Conservation (phyloP, 176 grass and related monocot species). For the Ananas comosus region DNA sequence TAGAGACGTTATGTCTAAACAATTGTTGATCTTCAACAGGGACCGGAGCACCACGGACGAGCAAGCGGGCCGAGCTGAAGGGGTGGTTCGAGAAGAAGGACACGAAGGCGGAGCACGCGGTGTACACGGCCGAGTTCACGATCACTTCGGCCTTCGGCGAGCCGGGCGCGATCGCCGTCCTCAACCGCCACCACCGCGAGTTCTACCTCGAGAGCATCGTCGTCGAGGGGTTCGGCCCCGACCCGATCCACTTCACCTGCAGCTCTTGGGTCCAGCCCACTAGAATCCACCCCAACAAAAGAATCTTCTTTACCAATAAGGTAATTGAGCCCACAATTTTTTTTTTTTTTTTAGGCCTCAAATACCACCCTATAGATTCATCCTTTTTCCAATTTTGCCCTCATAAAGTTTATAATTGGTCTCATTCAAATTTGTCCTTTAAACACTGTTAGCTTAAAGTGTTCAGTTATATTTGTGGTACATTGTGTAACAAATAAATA, state of each 20-base stretch:
- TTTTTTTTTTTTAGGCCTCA: not conserved
- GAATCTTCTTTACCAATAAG: constrained; percentile 81
- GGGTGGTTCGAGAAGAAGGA: constrained; percentile 93
- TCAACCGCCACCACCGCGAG: constrained; percentile 66
- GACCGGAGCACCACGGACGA: constrained; percentile 39
- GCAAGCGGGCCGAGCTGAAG: constrained; percentile 37
- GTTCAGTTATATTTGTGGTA: too few relatives aligned
- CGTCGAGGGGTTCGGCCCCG: constrained; percentile 61
- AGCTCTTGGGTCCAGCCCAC: constrained; percentile 68
- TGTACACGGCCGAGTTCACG: constrained; percentile 76
- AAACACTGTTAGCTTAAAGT: not conserved
- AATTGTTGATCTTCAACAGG: constrained; percentile 14
- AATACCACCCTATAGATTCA: too few relatives aligned
- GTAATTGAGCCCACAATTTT: not conserved
- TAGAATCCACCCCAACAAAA: constrained; percentile 21
- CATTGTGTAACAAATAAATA: too few relatives aligned
- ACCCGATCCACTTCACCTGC: constrained; percentile 62
- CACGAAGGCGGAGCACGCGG: constrained; percentile 55
- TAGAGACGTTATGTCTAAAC: not conserved
- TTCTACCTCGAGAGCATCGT: constrained; percentile 86
- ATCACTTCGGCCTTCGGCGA: constrained; percentile 65
- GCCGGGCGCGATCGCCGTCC: constrained; percentile 67
- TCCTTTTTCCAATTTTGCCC: too few relatives aligned
- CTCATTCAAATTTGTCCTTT: too few relatives aligned
- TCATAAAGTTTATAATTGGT: too few relatives aligned